Conservation (phyloP, 1,139 yeast species). For the Candida sojae region DNA sequence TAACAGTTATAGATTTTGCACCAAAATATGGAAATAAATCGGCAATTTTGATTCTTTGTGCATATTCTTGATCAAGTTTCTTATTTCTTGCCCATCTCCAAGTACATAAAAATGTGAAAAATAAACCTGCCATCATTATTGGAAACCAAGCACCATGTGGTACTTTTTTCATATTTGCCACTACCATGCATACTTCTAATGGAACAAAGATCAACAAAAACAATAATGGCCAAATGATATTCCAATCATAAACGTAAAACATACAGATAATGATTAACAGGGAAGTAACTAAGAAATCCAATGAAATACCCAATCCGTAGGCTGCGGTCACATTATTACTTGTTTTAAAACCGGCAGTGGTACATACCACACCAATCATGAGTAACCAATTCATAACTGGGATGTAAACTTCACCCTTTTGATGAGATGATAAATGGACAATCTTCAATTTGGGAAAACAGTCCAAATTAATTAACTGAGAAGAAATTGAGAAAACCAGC, state of each 20-base stretch:
- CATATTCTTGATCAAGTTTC: slow-evolving; percentile 39
- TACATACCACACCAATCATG: slow-evolving; percentile 49
- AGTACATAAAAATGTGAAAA: slow-evolving; percentile 32
- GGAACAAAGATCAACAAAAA: slow-evolving; percentile 45
- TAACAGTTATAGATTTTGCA: slow-evolving; percentile 20
- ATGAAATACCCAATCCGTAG: slow-evolving; percentile 58
- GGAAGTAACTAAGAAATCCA: slow-evolving; percentile 57
- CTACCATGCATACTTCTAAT: slow-evolving; percentile 45
- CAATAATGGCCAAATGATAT: slow-evolving; percentile 32
- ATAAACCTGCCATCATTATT: slow-evolving; percentile 37
- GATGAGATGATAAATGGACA: slow-evolving; percentile 42
- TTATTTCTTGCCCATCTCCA: slow-evolving; percentile 53
- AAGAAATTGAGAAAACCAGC: slow-evolving; percentile 53
- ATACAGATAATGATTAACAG: slow-evolving; percentile 45
- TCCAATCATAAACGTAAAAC: slow-evolving; percentile 44
- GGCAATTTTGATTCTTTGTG: slow-evolving; percentile 28
- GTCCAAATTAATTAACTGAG: slow-evolving; percentile 54
- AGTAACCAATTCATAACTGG: slow-evolving; percentile 51
- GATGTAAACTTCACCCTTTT: slow-evolving; percentile 52
- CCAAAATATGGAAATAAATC: slow-evolving; percentile 27
- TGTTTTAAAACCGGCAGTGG: slow-evolving; percentile 55
- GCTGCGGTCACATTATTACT: slow-evolving; percentile 57
- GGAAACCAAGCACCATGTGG: slow-evolving; percentile 66
- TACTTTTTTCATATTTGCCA: slow-evolving; percentile 51
- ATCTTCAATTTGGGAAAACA: slow-evolving; percentile 53